Percentiles rank a stretch among this genome's conserved stretches.
phyloP scores from a whole-genome alignment of 306 rosid genomes.

The Medicago ruthenica region DNA sequence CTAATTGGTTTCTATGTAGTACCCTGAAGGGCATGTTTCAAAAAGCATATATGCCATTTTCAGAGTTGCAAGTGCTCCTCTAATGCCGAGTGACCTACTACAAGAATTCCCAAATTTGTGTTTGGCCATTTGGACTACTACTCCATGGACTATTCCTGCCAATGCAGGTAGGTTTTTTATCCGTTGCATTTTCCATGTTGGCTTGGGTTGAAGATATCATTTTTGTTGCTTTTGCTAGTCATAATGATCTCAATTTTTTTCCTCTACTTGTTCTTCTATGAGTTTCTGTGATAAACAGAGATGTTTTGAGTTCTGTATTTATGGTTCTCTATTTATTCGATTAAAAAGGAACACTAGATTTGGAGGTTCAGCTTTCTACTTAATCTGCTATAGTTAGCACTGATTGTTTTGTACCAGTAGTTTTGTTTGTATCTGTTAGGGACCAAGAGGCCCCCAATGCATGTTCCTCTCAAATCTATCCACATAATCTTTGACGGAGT shows the following conservation, averaged over 20 bases:
- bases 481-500: not conserved
- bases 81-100: slow-evolving; percentile 55
- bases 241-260: slow-evolving; percentile 14
- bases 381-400: slow-evolving; percentile 17
- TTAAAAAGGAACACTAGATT: slow-evolving; percentile 27
- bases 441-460: not conserved
- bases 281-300: slow-evolving; percentile 12
- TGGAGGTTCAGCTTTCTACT: slow-evolving; percentile 24
- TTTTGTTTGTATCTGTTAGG: slow-evolving; percentile 19
- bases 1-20: slow-evolving; percentile 61
- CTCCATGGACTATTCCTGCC: slow-evolving; percentile 99
- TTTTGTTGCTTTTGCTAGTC: slow-evolving; percentile 24
- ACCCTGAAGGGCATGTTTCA: slow-evolving; percentile 93
- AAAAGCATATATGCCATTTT: slow-evolving; percentile 87
- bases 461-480: not conserved
- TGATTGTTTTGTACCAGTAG: slow-evolving; percentile 11
- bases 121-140: slow-evolving; percentile 96
- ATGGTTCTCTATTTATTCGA: slow-evolving; percentile 6
- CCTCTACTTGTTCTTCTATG: slow-evolving; percentile 16
- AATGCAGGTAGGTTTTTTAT: slow-evolving; percentile 79
- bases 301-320: slow-evolving; percentile 37
- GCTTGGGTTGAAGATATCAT: slow-evolving; percentile 15
- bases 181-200: slow-evolving; percentile 42
- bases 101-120: slow-evolving; percentile 80
- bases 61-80: slow-evolving; percentile 69